Conservation (phyloP, 148 eudicot genomes). For the Simmondsia chinensis region DNA sequence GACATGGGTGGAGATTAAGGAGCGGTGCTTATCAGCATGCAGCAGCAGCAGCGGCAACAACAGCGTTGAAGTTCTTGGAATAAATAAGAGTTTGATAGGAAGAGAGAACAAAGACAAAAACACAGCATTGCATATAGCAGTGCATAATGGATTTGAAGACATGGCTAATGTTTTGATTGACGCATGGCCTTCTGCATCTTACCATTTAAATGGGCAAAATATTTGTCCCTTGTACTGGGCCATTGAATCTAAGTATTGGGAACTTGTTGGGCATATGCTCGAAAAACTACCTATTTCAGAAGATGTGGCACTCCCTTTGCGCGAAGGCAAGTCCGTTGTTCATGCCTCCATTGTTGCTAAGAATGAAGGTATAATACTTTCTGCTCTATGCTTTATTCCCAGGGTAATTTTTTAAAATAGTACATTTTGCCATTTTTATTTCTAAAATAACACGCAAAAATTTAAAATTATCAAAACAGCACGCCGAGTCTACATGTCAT, state of each 20-base stretch:
- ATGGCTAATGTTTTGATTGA: slow-evolving; percentile 8
- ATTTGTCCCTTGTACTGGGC: slow-evolving; percentile 10
- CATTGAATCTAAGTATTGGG: neutral
- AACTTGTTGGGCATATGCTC: slow-evolving; percentile 1
- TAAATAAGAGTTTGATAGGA: neutral
- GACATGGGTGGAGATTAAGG: neutral
- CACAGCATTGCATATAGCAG: slow-evolving; percentile 15
- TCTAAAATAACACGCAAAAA: too few species aligned
- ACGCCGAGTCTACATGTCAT: too few species aligned
- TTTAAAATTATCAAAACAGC: too few species aligned
- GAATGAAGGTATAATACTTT: neutral
- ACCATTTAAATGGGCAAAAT: neutral
- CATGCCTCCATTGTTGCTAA: slow-evolving; percentile 11
- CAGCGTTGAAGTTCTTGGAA: neutral
- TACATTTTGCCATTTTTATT: too few species aligned
- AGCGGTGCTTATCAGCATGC: too few species aligned
- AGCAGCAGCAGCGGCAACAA: neutral
- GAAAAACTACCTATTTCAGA: neutral
- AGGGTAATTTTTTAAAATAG: too few species aligned
- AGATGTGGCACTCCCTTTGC: neutral
- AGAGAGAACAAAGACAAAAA: neutral
- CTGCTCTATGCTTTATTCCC: neutral
- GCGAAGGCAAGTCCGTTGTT: slow-evolving; percentile 6
- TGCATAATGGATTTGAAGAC: neutral
- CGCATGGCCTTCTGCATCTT: slow-evolving; percentile 3